Evolutionary conservation across 192 early-diverging fungal species (phyloP), one percentile per base, ranked within the genome.

Genomic region (Dissophora globulifera): DNA sequence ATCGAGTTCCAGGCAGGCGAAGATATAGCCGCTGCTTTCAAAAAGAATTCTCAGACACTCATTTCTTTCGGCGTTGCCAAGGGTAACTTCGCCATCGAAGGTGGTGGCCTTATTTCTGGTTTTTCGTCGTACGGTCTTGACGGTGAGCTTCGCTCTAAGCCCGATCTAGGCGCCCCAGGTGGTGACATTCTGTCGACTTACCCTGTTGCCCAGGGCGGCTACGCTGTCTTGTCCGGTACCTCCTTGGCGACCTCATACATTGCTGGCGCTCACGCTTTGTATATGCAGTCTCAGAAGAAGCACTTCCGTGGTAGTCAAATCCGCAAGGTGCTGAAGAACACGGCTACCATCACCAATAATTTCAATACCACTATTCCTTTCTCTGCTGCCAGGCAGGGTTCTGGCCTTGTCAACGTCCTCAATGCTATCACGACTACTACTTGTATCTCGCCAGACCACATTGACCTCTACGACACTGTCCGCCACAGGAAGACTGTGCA

Each of bases 191-290:
- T 81, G 50, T 91, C 91, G 15, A 87, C 88, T 17, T 88, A 76
- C 53, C 87, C 79, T 13, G 23, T 78, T 10, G 78, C 67, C 40
- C 42, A 65, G 40, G 82, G 84, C 25, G 25, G 50, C 25, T 87
- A 84, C 15, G 65, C 65, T 25, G 62, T 82, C 19, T 38, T 82
- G n/a, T 85, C 87, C 19, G 94, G 93, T 19, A 95, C 94, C 11
- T 92, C 90, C 26, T 95, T 96, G 94, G 85, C 94, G 5, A 81
- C 85, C 25, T 92, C 94, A 0, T 91, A 92, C 62, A 72, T 90
- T 19, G 85, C 90, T 19, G 94, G 93, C 9, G 64, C 87, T 3
- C 71, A 87, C 3, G 93, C 92, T 1, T 70, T 96, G 27, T 64
- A 90, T 12, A 78, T 86, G 47, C 84, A 91, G 53, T 81, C 67